Evolutionary conservation across 768 basidiomycete genomes (phyloP).

Genomic region (Lactarius sp.): DNA sequence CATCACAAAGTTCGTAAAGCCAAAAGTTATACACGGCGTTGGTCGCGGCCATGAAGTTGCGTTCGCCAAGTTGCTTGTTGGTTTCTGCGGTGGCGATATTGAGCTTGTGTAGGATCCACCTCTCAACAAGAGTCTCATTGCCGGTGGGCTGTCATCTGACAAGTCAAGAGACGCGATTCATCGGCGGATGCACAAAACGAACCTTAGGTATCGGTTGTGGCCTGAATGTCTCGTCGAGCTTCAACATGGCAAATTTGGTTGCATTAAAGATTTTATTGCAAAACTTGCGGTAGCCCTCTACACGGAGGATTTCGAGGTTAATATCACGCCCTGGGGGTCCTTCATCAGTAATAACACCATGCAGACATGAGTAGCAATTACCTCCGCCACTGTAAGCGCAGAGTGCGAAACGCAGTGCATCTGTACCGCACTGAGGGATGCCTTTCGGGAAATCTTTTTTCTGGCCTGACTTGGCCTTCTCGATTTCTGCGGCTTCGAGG

Average conservation of each 20-base stretch:
- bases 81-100: conserved; percentile 74
- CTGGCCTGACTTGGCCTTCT: conserved; percentile 88
- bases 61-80: conserved; percentile 66
- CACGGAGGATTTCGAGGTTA: conserved; percentile 91
- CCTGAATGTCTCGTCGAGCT: conserved; percentile 79
- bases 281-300: conserved; percentile 98
- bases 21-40: conserved; percentile 87
- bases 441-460: conserved; percentile 99
- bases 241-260: conserved; percentile 98
- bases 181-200: conserved; percentile 18
- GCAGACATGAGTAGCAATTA: conserved; percentile 31
- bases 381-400: conserved; percentile 93
- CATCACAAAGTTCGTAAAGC: conserved; percentile 98
- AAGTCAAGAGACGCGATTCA: conserved; percentile 6
- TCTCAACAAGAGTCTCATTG: conserved; percentile 85
- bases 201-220: conserved; percentile 70
- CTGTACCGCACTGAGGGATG: conserved; percentile 97
- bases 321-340: conserved; percentile 76
- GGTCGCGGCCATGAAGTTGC: conserved; percentile 94
- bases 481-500: conserved; percentile 87
- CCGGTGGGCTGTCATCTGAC: conserved; percentile 63
- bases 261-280: conserved; percentile 99
- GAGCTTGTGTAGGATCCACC: conserved; percentile 93
- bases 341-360: background rate
- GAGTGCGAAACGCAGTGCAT: conserved; percentile 90